These are phyloP conservation scores for Macrolepiota albuminosa DNA, from an alignment of 768 basidiomycete species.

Conservation along the genomic window DNA sequence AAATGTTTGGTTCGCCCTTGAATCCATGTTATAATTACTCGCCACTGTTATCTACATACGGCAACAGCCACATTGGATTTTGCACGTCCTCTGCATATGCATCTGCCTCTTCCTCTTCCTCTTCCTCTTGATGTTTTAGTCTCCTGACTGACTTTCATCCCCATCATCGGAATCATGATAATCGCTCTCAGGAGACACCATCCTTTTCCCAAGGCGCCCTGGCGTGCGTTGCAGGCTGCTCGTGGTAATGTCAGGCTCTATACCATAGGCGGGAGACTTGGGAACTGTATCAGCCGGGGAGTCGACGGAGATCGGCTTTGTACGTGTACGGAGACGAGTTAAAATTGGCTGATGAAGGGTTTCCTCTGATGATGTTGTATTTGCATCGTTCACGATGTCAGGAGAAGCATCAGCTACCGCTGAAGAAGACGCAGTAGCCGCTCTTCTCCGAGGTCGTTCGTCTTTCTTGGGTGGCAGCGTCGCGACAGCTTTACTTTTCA, in stretches of 20 bases:
- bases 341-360: too few species aligned
- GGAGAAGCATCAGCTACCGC: background rate
- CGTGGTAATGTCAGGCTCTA: background rate
- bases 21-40: too few species aligned
- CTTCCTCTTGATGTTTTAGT: conserved; percentile 1
- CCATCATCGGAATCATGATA: background rate
- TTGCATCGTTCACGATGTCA: background rate
- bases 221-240: background rate
- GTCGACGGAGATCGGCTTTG: background rate
- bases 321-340: conserved; percentile 2
- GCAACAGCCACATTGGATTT: background rate
- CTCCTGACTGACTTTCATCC: background rate
- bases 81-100: background rate
- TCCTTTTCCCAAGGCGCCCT: background rate
- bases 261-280: background rate
- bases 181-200: background rate
- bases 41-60: too few species aligned
- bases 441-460: background rate
- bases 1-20: background rate
- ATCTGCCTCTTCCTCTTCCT: background rate
- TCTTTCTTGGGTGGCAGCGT: background rate
- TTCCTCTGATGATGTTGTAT: background rate
- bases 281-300: background rate
- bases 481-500: background rate
- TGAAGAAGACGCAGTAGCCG: background rate